Evolutionary conservation across 805 yeast genomes (phyloP), one percentile per base, ranked within the genome.

Genomic region (Candida nonsorbophila): DNA sequence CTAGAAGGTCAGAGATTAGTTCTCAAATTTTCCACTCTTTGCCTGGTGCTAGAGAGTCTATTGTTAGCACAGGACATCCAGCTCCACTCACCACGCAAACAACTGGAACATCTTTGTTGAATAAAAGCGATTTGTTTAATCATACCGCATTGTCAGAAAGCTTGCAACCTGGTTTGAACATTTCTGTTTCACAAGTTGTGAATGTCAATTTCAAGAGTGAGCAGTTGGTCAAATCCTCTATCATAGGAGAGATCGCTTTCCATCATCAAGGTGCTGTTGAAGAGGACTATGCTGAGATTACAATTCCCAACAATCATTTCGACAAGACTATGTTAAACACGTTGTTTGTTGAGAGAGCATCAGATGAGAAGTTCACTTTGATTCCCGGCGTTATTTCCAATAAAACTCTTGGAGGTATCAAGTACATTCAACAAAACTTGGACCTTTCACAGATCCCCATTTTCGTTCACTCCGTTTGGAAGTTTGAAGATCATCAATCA

Each of bases 201-300:
- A 79, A 77, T 49, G 95, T 86, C 4, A 68, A 72, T 12, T 79
- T 79, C 54, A 75, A 72, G 38, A 84, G 79, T 46, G 95, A 94
- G 12, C 56, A 58, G 24, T 59, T 79, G 20, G 52, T 55, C 8
- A 69, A 74, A 20, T 72, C 85, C 6, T 77, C 79, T 47, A 67
- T 79, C 8, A 69, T 81, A 32, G 97, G 97, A 29, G 97, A 90
- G 58, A 66, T 88, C 42, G 95, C 95, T 0, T 73, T 87, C 51
- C 80, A 80, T 44, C 84, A 77, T 50, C 41, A 40, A 16, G 45
- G 44, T 14, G 54, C 32, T 7, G 14, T 32, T 1, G 30, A 24
- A 7, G 19, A 28, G 7, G 41, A 39, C 5, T 49, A 58, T 3
- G 41, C 59, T 12, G 51, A 73, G 5, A 56, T 62, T 6, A 58